Conservation (phyloP, 495 filamentous ascomycete species). For the Extremus antarcticus region DNA sequence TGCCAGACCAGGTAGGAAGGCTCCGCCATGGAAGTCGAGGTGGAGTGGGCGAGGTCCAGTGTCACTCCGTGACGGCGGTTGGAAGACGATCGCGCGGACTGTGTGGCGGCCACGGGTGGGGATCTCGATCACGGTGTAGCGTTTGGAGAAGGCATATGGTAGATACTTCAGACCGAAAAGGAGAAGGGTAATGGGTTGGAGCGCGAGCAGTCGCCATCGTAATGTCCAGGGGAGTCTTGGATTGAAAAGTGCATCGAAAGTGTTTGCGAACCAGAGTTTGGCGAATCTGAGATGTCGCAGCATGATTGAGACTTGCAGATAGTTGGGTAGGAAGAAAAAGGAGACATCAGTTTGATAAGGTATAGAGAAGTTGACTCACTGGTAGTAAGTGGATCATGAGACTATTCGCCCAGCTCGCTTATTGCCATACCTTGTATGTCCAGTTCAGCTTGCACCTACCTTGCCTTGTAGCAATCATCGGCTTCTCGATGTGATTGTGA, state of each 20-base stretch:
- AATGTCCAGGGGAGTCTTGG: neutral
- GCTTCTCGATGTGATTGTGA: no score
- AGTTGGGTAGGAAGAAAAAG: no score
- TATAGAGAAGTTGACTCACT: neutral
- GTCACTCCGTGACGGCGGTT: neutral
- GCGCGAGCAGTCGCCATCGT: neutral
- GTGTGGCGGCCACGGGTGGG: neutral
- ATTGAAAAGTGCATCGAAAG: neutral
- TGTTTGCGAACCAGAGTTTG: neutral
- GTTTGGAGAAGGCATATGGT: neutral
- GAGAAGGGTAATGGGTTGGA: neutral
- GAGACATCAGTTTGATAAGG: no score
- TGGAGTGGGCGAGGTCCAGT: neutral
- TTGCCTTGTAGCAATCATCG: no score
- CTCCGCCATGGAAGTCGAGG: neutral
- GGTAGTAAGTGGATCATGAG: no score
- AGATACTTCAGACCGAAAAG: neutral
- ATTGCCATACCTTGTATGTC: no score
- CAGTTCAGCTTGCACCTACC: no score
- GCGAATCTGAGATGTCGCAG: neutral
- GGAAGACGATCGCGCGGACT: neutral
- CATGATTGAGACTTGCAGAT: neutral
- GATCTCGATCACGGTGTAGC: neutral
- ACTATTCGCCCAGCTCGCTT: no score
- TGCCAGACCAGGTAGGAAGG: neutral